phyloP scores from a whole-genome alignment of 2,329 filamentous ascomycete species.

The Talaromyces sp. region DNA sequence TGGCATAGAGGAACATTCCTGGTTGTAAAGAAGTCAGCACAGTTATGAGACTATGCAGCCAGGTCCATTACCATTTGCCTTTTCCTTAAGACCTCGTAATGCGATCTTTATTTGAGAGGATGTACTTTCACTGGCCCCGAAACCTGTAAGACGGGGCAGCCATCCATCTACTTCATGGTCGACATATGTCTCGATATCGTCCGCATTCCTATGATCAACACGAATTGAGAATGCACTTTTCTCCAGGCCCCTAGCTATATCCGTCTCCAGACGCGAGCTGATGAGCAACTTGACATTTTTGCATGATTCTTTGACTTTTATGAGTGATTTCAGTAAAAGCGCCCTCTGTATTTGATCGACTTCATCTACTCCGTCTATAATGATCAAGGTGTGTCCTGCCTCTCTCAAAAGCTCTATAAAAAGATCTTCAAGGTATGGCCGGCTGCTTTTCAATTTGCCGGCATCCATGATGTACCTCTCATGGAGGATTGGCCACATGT shows the following conservation, averaged over 20 bases:
- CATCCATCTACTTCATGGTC: slow-evolving; percentile 1
- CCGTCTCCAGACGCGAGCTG: background rate
- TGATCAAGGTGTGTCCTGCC: background rate
- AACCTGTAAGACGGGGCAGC: slow-evolving; percentile 1
- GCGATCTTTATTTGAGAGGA: slow-evolving; percentile 1
- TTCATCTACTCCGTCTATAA: slow-evolving; percentile 1
- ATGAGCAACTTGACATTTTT: slow-evolving; percentile 1
- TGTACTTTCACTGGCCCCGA: slow-evolving; percentile 1
- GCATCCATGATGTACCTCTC: slow-evolving; percentile 1
- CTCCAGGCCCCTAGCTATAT: background rate
- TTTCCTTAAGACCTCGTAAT: background rate
- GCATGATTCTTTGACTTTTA: slow-evolving; percentile 1
- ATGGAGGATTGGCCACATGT: slow-evolving; percentile 1
- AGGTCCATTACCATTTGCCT: slow-evolving; percentile 1
- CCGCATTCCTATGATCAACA: background rate
- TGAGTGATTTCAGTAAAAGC: background rate
- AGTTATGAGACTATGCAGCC: slow-evolving; percentile 1
- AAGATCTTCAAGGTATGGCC: slow-evolving; percentile 1
- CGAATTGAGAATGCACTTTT: slow-evolving; percentile 1
- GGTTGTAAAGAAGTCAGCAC: background rate
- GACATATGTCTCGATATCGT: slow-evolving; percentile 1
- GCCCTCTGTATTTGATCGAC: background rate
- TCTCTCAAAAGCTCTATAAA: slow-evolving; percentile 2
- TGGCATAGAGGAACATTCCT: slow-evolving; percentile 1
- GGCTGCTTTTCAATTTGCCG: background rate